Conservation (phyloP, 2,329 filamentous ascomycete species). For the Aureobasidium lini region DNA sequence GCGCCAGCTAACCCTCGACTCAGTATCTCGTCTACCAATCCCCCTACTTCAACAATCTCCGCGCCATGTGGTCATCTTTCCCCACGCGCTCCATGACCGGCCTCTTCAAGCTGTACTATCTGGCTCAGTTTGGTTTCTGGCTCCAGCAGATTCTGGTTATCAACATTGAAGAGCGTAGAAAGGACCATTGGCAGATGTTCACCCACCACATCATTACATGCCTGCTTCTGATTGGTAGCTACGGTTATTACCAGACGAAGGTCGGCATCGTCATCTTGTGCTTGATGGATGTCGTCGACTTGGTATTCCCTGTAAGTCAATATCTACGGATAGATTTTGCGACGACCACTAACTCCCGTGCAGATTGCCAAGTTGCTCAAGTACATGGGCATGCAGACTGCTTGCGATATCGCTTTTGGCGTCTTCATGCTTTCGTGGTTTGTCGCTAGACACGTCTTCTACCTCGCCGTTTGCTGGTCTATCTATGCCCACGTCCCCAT, state of each 20-base stretch:
- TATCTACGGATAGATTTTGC: background rate
- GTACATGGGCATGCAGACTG: constrained; percentile 67
- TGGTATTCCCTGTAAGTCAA: constrained; percentile 69
- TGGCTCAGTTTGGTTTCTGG: constrained; percentile 88
- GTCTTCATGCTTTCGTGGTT: constrained; percentile 85
- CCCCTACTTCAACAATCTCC: constrained; percentile 68
- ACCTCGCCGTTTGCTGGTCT: constrained; percentile 73
- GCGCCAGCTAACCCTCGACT: background rate
- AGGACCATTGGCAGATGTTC: constrained; percentile 96
- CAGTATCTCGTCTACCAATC: constrained; percentile 77
- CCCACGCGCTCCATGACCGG: constrained; percentile 68
- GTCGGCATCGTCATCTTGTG: constrained; percentile 84
- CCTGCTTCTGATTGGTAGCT: constrained; percentile 69
- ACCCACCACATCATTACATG: constrained; percentile 89
- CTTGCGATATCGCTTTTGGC: constrained; percentile 78
- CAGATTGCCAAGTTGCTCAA: constrained; percentile 89
- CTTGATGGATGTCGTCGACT: constrained; percentile 88
- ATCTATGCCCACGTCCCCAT: constrained; percentile 59
- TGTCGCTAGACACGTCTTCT: constrained; percentile 71
- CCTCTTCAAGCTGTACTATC: constrained; percentile 78
- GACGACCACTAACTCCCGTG: constrained; percentile 1
- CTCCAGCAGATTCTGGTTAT: constrained; percentile 90
- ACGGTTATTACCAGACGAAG: constrained; percentile 77
- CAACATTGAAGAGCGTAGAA: constrained; percentile 87
- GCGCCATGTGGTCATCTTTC: constrained; percentile 77